These are phyloP conservation scores for Neurospora intermedia DNA, from an alignment of 495 filamentous ascomycete species.

Conservation along the genomic window DNA sequence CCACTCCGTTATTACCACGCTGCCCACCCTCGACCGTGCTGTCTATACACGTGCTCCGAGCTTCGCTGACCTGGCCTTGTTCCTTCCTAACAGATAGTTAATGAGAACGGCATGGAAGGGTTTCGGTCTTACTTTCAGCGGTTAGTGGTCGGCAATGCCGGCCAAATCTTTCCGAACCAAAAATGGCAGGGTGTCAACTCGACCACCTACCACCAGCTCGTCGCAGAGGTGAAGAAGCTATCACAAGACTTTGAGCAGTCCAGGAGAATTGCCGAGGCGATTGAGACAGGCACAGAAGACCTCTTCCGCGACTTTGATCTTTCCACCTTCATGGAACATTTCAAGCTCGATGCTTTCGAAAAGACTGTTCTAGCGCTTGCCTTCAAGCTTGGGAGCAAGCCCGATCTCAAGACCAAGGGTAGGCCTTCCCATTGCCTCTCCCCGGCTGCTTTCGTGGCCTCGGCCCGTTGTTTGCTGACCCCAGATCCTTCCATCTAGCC, in stretches of 20 bases:
- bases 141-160: slow-evolving; percentile 71
- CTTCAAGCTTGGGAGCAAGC: slow-evolving; percentile 66
- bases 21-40: background rate
- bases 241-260: slow-evolving; percentile 69
- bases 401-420: slow-evolving; percentile 87
- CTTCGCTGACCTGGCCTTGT: slow-evolving; percentile 6
- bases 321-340: slow-evolving; percentile 84
- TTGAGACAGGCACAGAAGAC: slow-evolving; percentile 73
- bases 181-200: slow-evolving; percentile 41
- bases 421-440: slow-evolving; percentile 15
- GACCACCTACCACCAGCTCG: slow-evolving; percentile 70
- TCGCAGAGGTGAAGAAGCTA: slow-evolving; percentile 77
- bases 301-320: slow-evolving; percentile 92
- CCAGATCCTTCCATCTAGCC: slow-evolving; percentile 41
- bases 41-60: background rate
- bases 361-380: slow-evolving; percentile 84
- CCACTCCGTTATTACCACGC: background rate
- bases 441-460: slow-evolving; percentile 1
- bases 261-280: slow-evolving; percentile 81
- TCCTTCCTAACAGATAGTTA: slow-evolving; percentile 53
- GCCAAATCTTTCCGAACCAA: slow-evolving; percentile 61
- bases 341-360: slow-evolving; percentile 76
- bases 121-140: slow-evolving; percentile 87
- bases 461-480: slow-evolving; percentile 12
- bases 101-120: slow-evolving; percentile 95